Base-by-base conservation (phyloP, 176 grass and related monocot species). In the Rhynchospora breviuscula region DNA sequence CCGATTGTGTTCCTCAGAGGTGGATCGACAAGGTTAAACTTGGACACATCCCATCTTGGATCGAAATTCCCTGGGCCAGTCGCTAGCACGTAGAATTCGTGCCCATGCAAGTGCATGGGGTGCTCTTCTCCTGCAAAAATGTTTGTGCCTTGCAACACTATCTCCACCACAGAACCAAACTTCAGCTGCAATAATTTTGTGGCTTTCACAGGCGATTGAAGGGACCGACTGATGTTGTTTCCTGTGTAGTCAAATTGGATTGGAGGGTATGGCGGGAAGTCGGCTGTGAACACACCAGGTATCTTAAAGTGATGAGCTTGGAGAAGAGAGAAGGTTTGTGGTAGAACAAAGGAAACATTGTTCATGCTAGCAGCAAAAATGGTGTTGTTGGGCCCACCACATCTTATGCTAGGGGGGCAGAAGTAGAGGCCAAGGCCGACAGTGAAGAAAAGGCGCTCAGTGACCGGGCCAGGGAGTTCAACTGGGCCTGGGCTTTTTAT, bases 341-440 rank as follows among this genome's bases (percentile, higher is more conserved):
- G 92, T 78, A 94, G 85, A 51, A 92, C 90, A 83, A 97, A 97
- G 2, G 92, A 94, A 66, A 91, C 59, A 89, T 97, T 94, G 92
- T 94, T 97, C 82, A 97, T 89, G 90, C 92, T 94, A 81, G 94
- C 90, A 1, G 81, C 85, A 64, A 97, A 85, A 14, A 86, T 79
- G 46, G 90, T 91, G 85, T 91, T 91, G 90, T 97, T 97, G 2
- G 90, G 90, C 0, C 92, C 90, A 3, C 45, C 77, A 45, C 90
- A 94, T 0, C 61, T 33, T 79, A 89, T 72, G 0, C 82, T 87
- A 4, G 86, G 91, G 62, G 70, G 52, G 83, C 92, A 94, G 82
- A 85, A 84, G 87, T 86, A 88, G 0, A 93, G 73, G 47, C 93
- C 93, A 45, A 93, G 83, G 51, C 93, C 88, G 35, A 96, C 49